phyloP scores from a whole-genome alignment of 768 basidiomycete genomes.

The Favolaschia claudopus region DNA sequence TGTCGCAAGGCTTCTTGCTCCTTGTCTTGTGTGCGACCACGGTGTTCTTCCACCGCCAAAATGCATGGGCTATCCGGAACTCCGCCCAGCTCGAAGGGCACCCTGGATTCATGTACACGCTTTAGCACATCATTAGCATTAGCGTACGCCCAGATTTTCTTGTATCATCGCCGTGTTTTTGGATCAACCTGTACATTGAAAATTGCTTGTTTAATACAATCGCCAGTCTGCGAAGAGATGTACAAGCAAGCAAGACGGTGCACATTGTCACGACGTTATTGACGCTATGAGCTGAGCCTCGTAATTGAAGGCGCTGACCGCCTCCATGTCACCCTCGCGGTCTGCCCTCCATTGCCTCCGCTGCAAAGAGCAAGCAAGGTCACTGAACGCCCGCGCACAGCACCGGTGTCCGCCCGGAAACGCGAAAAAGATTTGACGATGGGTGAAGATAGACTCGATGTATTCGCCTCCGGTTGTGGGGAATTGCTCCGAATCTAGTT shows the following conservation, averaged over 20 bases:
- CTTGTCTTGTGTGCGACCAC: constrained; percentile 49
- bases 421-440: constrained; percentile 72
- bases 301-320: constrained; percentile 70
- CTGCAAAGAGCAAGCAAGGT: constrained; percentile 71
- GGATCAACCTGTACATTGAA: constrained; percentile 2
- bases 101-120: constrained; percentile 50
- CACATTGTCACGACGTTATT: constrained; percentile 2
- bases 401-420: constrained; percentile 68
- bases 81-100: constrained; percentile 40
- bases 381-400: constrained; percentile 70
- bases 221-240: no score
- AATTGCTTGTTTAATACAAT: no score
- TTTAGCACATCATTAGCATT: constrained; percentile 29
- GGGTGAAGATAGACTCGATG: constrained; percentile 79
- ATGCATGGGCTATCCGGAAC: constrained; percentile 39
- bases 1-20: constrained; percentile 51
- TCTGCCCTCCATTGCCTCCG: constrained; percentile 73
- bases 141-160: not conserved
- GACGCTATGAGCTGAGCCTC: constrained; percentile 69
- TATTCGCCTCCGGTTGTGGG: constrained; percentile 76
- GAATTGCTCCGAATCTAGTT: constrained; percentile 59
- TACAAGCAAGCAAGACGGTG: no score
- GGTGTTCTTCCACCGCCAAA: constrained; percentile 44
- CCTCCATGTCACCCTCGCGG: constrained; percentile 74
- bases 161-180: constrained; percentile 13